These are phyloP conservation scores for Seiridium unicorne DNA, from an alignment of 2,329 filamentous ascomycete species.

Conservation along the genomic window DNA sequence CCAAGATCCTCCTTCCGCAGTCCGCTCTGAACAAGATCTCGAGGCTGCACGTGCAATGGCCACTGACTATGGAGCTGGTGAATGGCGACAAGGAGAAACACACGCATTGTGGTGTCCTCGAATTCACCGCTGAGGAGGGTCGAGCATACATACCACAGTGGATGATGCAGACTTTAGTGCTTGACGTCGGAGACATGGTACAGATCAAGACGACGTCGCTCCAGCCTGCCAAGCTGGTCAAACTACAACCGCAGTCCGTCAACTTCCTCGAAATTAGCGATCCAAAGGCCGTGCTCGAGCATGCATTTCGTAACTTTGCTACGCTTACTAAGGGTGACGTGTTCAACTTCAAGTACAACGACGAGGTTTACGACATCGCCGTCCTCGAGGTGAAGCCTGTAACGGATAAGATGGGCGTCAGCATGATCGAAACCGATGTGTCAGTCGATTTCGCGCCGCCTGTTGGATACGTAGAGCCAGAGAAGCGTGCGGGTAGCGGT, in stretches of 20 bases:
- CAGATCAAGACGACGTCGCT: constrained; percentile 95
- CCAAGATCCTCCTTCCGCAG: constrained; percentile 96
- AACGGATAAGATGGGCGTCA: constrained; percentile 79
- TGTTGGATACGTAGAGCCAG: constrained; percentile 89
- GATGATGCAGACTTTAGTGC: constrained; percentile 89
- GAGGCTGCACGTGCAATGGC: constrained; percentile 92
- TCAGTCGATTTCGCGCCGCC: constrained; percentile 95
- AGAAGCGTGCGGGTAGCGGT: constrained; percentile 63
- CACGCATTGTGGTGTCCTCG: constrained; percentile 91
- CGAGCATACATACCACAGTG: constrained; percentile 95
- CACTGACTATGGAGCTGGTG: constrained; percentile 92
- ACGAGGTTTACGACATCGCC: constrained; percentile 87
- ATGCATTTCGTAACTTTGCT: constrained; percentile 93
- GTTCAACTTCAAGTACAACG: constrained; percentile 97
- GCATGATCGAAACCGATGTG: constrained; percentile 94
- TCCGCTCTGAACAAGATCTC: constrained; percentile 97
- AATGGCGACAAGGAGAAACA: constrained; percentile 79
- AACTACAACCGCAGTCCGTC: constrained; percentile 90
- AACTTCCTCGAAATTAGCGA: constrained; percentile 96
- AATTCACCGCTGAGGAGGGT: constrained; percentile 94
- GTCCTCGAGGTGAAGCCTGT: constrained; percentile 92
- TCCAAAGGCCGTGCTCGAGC: constrained; percentile 94
- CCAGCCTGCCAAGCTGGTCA: constrained; percentile 87
- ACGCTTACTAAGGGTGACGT: constrained; percentile 90
- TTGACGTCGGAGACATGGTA: constrained; percentile 91